Base-by-base conservation (phyloP, 352 stramenopile genomes). In the Globisporangium splendens region DNA sequence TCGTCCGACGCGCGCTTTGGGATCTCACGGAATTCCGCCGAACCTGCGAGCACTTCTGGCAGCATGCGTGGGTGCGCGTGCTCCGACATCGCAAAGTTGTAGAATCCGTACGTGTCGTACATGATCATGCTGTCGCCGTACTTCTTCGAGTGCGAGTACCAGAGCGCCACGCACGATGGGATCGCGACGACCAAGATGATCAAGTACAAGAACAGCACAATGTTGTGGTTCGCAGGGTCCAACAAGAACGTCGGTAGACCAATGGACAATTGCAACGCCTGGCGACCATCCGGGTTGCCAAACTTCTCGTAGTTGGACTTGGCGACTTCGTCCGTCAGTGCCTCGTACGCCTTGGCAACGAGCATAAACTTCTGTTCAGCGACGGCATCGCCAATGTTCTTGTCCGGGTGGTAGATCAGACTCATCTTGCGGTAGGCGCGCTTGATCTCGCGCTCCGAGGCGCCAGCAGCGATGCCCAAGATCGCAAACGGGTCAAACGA, bases 41-140 rank as follows among this genome's bases (percentile, higher is more conserved):
- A 91, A 42, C 90, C 88, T 7, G 91, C 90, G 33, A 97, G 65
- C 41, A 97, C 91, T 83, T 99, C 97, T 1, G 97, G 96, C 55
- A 99, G 75, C 70, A 93, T 92, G 68, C 97, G 97, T 43, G 97
- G 79, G 53, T 97, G 77, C 46, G 93, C 96, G 72, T 98, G 78
- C 69, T 98, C 93, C 61, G 89, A 97, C 63, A 99, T 89, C 46
- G 96, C 87, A 62, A 98, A 95, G 79, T 99, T 98, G 81, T 97
- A 99, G 76, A 98, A 98, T 35, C 92, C 93, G 73, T 99, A 99
- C 55, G 97, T 98, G 76, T 99, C 96, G 81, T 99, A 99, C 95
- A 99, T 98, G 74, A 99, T 97, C 83, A 99, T 98, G 69, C 97
- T 98, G 80, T 99, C 97, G 31, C 97, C 97, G 69, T 98, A 99